These are phyloP conservation scores for Boletus subparvulus DNA, from an alignment of 768 basidiomycete species.

Conservation along the genomic window DNA sequence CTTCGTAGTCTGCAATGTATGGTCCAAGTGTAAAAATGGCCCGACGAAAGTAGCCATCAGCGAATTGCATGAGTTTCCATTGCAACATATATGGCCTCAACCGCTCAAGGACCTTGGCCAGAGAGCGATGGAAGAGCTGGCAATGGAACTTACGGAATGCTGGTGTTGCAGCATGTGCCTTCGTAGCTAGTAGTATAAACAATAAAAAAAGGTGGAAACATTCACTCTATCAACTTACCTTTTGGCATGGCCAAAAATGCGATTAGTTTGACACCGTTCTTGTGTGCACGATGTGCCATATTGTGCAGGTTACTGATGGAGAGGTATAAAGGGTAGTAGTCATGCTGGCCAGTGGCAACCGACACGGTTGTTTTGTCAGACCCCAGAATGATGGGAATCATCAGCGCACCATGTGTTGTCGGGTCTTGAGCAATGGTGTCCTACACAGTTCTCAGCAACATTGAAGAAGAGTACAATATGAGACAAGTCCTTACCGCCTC, in stretches of 20 bases:
- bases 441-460: neutral
- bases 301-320: no score
- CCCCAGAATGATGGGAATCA: neutral
- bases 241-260: no score
- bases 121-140: neutral
- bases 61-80: neutral
- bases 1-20: constrained; percentile 42
- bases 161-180: neutral
- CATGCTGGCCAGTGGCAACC: neutral
- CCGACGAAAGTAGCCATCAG: neutral
- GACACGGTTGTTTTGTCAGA: neutral
- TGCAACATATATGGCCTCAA: neutral
- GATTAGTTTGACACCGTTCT: no score
- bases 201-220: no score
- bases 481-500: neutral
- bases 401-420: neutral
- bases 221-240: no score
- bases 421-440: neutral
- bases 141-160: neutral
- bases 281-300: no score
- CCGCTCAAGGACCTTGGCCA: neutral
- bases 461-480: neutral
- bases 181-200: neutral
- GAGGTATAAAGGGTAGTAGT: constrained; percentile 1
- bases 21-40: constrained; percentile 21